A percentile compares a stretch with the other conserved stretches of the same genome.
phyloP scores from a whole-genome alignment of 192 early-diverging fungal genomes.

The Mortierella antarctica region DNA sequence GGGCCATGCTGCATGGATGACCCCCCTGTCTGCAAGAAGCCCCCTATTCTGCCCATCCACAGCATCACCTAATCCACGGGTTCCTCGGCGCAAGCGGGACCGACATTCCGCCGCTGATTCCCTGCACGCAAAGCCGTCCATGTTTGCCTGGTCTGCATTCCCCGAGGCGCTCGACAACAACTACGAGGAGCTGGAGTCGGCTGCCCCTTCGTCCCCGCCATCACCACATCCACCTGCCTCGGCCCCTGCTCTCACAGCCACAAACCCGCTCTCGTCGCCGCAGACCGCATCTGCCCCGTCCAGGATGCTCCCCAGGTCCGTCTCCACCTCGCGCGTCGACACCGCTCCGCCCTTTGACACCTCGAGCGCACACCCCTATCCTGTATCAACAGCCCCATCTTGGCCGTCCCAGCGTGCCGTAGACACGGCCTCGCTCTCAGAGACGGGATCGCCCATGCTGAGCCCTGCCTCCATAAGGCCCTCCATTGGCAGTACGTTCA shows the following conservation, averaged over 20 bases:
- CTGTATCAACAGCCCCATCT: constrained; percentile 9
- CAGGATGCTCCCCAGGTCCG: constrained; percentile 34
- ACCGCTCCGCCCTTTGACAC: constrained; percentile 13
- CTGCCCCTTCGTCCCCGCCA: constrained; percentile 10
- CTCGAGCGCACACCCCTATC: background rate
- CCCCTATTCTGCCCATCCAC: background rate
- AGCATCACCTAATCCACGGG: background rate
- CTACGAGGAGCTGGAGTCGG: constrained; percentile 42
- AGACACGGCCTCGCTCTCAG: constrained; percentile 21
- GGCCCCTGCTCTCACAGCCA: background rate
- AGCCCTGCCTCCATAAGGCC: background rate
- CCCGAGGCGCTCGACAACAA: constrained; percentile 48
- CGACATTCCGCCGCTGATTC: background rate
- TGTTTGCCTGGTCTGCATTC: constrained; percentile 47
- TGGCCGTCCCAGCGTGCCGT: constrained; percentile 11
- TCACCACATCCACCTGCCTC: background rate
- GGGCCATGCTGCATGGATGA: too few relatives aligned
- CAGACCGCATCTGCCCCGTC: background rate
- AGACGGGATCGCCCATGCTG: constrained; percentile 14
- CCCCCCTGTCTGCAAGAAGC: too few relatives aligned
- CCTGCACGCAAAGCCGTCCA: background rate
- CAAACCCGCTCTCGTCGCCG: background rate
- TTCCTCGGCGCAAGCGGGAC: background rate
- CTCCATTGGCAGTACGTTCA: constrained; percentile 1
- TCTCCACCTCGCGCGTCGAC: constrained; percentile 35